Evolutionary conservation across 2,329 filamentous ascomycete species (phyloP).

Genomic region (Penicillium digitatum): DNA sequence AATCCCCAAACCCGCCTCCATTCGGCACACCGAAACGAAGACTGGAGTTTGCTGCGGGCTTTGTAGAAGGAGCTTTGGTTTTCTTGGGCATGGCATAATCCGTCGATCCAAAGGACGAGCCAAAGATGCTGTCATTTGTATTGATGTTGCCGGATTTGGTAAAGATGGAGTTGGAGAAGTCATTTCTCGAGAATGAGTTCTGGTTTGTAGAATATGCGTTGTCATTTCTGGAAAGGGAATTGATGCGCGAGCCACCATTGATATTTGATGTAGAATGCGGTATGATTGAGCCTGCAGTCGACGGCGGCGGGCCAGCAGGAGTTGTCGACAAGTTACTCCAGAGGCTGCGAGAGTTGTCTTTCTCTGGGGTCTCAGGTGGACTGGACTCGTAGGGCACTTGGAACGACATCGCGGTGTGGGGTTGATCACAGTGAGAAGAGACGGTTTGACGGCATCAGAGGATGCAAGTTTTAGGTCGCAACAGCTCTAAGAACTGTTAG

Average conservation of each 20-base stretch:
- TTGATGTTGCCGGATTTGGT: conserved; percentile 36
- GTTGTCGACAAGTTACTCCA: conserved; percentile 52
- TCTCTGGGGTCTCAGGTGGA: conserved; percentile 40
- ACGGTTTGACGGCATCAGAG: conserved; percentile 9
- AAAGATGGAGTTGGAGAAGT: conserved; percentile 39
- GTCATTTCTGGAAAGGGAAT: conserved; percentile 13
- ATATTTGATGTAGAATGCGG: conserved; percentile 52
- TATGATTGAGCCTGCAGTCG: conserved; percentile 52
- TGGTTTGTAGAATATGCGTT: conserved; percentile 26
- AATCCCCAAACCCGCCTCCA: conserved; percentile 26
- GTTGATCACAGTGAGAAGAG: conserved; percentile 1
- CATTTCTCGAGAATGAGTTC: conserved; percentile 14
- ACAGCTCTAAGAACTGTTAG: conserved; percentile 11
- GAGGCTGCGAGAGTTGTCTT: conserved; percentile 31
- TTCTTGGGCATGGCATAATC: conserved; percentile 32
- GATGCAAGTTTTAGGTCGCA: conserved; percentile 19
- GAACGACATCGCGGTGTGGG: conserved; percentile 31
- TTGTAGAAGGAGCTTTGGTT: conserved; percentile 22
- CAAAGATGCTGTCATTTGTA: conserved; percentile 36
- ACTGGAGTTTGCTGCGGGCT: conserved; percentile 25
- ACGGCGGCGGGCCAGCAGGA: conserved; percentile 55
- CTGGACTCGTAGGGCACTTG: conserved; percentile 35
- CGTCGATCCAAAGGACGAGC: conserved; percentile 36
- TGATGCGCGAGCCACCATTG: conserved; percentile 51
- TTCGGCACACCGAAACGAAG: conserved; percentile 28